Conservation (phyloP, 2,329 filamentous ascomycete species). For the Botrytis elliptica region DNA sequence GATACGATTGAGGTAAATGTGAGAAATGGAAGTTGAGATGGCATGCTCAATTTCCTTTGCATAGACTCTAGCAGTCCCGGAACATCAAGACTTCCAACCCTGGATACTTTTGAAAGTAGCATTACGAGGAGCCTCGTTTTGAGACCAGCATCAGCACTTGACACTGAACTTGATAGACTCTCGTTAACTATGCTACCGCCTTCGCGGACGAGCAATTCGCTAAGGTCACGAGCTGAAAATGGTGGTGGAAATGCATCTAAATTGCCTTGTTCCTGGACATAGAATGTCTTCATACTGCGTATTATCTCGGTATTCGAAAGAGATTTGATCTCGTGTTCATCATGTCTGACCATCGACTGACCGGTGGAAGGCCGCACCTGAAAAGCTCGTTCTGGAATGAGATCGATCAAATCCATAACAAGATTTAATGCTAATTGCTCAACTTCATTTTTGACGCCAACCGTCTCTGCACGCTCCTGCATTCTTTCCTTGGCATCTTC, state of each 20-base stretch:
- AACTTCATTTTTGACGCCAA: constrained; percentile 32
- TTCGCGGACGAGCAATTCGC: constrained; percentile 64
- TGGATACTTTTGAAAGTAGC: constrained; percentile 54
- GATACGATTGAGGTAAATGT: constrained; percentile 59
- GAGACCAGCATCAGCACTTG: constrained; percentile 51
- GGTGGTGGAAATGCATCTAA: constrained; percentile 61
- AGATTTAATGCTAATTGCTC: constrained; percentile 46
- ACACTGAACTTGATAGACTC: constrained; percentile 44
- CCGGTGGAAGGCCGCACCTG: constrained; percentile 38
- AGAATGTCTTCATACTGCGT: constrained; percentile 63
- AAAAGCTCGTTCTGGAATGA: constrained; percentile 66
- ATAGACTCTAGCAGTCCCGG: constrained; percentile 51
- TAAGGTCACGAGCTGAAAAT: constrained; percentile 54
- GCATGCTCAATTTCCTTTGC: constrained; percentile 46
- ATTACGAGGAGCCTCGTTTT: constrained; percentile 60
- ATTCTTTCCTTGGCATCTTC: constrained; percentile 50
- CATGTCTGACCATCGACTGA: constrained; percentile 31
- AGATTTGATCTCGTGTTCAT: constrained; percentile 36
- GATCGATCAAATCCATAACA: constrained; percentile 56
- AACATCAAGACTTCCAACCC: constrained; percentile 48
- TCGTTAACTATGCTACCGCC: constrained; percentile 53
- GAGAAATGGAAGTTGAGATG: constrained; percentile 48
- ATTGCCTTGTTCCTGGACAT: constrained; percentile 68
- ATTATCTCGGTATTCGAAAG: constrained; percentile 53
- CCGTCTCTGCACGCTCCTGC: constrained; percentile 30